Evolutionary conservation across 768 basidiomycete species (phyloP).

Genomic region (Gautieria morchelliformis): DNA sequence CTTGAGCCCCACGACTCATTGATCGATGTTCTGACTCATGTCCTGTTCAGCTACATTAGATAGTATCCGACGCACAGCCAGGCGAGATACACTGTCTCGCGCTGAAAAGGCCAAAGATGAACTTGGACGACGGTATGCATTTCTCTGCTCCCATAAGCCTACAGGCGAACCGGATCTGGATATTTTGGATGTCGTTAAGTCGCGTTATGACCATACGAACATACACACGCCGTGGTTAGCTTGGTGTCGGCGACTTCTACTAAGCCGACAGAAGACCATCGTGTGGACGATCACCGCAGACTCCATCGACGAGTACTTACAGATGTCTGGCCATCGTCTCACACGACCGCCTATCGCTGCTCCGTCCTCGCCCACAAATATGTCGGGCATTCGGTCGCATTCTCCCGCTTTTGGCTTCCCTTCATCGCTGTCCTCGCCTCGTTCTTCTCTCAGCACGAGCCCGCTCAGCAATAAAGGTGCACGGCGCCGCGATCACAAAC

Average conservation of each 20-base stretch:
- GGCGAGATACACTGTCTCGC: conserved; percentile 49
- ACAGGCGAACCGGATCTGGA: not conserved
- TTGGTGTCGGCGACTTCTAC: not conserved
- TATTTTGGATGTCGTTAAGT: not conserved
- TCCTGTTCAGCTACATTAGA: conserved; percentile 43
- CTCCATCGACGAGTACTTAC: not conserved
- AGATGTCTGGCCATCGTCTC: not conserved
- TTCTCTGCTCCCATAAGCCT: conserved; percentile 24
- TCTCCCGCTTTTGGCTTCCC: conserved; percentile 1
- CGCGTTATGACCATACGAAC: not conserved
- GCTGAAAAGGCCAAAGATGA: conserved; percentile 58
- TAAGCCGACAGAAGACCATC: not conserved
- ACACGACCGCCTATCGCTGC: not conserved
- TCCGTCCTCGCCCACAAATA: not conserved
- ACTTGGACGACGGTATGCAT: conserved; percentile 51
- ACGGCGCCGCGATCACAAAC: not conserved
- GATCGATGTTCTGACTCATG: not conserved
- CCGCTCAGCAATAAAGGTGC: not conserved
- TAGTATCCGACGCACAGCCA: conserved; percentile 39
- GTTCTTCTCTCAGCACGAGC: not conserved
- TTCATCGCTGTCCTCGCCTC: conserved; percentile 3
- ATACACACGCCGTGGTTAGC: not conserved
- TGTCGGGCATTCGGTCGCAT: not conserved
- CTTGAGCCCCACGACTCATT: not conserved
- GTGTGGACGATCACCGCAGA: conserved; percentile 3